A percentile compares a stretch with the other conserved stretches of the same genome.
Conservation (phyloP, 2,329 filamentous ascomycete species). For the Phaeosphaeria sp. region DNA sequence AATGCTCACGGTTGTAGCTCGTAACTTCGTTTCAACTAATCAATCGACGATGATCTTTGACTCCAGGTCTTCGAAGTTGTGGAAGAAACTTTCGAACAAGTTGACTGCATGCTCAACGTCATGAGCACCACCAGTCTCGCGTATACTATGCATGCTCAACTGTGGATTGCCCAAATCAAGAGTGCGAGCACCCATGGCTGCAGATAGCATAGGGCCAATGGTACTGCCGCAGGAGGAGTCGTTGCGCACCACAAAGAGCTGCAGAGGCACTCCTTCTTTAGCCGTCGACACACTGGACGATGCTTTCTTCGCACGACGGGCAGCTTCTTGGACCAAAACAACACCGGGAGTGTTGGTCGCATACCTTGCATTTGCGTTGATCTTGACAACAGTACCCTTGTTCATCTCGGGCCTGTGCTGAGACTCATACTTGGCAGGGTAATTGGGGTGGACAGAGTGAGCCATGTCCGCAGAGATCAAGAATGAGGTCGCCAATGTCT, state of each 20-base stretch:
- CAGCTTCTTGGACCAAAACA: slow-evolving; percentile 87
- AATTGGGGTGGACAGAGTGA: slow-evolving; percentile 95
- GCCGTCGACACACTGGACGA: slow-evolving; percentile 49
- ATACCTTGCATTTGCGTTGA: slow-evolving; percentile 97
- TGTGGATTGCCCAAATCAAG: slow-evolving; percentile 94
- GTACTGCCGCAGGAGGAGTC: slow-evolving; percentile 94
- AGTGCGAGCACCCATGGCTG: slow-evolving; percentile 83
- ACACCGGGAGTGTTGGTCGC: slow-evolving; percentile 96
- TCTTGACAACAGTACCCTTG: slow-evolving; percentile 93
- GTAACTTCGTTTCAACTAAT: slow-evolving; percentile 38
- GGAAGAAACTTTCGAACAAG: slow-evolving; percentile 87
- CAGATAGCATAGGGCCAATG: slow-evolving; percentile 95
- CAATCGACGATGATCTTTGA: slow-evolving; percentile 83
- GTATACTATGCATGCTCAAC: slow-evolving; percentile 95
- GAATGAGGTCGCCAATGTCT: slow-evolving; percentile 89
- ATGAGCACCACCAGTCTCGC: slow-evolving; percentile 86
- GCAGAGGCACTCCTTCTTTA: slow-evolving; percentile 78
- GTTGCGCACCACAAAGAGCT: slow-evolving; percentile 95
- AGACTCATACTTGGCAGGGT: slow-evolving; percentile 86
- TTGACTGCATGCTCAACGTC: slow-evolving; percentile 87
- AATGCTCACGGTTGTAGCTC: slow-evolving; percentile 2
- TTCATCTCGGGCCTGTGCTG: slow-evolving; percentile 95
- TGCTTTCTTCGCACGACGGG: slow-evolving; percentile 63
- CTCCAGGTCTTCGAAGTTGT: slow-evolving; percentile 79
- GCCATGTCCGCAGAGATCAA: slow-evolving; percentile 97